phyloP scores from a whole-genome alignment of 108 stramenopile species.

The Cyclotella sp. region DNA sequence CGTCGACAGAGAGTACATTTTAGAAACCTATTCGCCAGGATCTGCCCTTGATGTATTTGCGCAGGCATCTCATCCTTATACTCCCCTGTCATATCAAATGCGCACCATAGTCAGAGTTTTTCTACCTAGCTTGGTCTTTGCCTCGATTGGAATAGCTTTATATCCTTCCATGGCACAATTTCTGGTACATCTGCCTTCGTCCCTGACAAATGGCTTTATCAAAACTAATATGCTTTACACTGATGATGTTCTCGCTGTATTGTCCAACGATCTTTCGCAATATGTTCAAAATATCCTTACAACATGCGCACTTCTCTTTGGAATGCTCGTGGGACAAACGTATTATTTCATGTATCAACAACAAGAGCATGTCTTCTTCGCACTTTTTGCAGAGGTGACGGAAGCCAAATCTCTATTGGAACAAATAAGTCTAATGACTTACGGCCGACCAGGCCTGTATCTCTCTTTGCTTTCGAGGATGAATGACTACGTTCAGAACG shows the following conservation, averaged over 20 bases:
- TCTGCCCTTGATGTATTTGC: constrained; percentile 37
- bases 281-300: constrained; percentile 62
- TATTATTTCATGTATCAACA: constrained; percentile 83
- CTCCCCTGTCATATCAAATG: constrained; percentile 50
- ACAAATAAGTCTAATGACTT: constrained; percentile 53
- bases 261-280: constrained; percentile 60
- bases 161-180: constrained; percentile 40
- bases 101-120: constrained; percentile 47
- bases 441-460: constrained; percentile 39
- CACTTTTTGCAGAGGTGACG: constrained; percentile 55
- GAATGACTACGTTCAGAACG: constrained; percentile 54
- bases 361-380: constrained; percentile 67
- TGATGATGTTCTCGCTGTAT: constrained; percentile 47
- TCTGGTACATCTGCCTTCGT: constrained; percentile 25
- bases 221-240: constrained; percentile 30
- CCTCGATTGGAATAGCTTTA: constrained; percentile 7
- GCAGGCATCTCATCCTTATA: constrained; percentile 25
- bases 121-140: constrained; percentile 37
- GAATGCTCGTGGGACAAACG: constrained; percentile 58
- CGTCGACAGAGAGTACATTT: constrained; percentile 8
- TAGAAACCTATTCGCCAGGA: constrained; percentile 52
- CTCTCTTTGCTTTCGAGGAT: constrained; percentile 40
- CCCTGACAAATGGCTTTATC: background rate
- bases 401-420: constrained; percentile 59
- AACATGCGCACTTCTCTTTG: constrained; percentile 52